Conservation (phyloP, 306 rosid genomes). For the Macrotyloma uniflorum region DNA sequence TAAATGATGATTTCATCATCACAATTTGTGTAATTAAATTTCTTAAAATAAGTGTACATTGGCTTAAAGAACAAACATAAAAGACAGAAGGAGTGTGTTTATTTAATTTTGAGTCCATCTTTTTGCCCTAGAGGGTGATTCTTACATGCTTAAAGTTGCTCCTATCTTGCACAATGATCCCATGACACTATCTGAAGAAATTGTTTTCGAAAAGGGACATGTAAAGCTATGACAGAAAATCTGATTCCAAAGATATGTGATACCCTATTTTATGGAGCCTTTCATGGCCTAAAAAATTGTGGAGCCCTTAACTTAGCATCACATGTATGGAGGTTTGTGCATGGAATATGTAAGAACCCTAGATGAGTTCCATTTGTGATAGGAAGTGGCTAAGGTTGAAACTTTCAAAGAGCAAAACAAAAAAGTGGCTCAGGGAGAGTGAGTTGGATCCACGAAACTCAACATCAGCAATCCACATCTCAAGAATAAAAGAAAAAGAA, state of each 20-base stretch:
- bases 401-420: background rate
- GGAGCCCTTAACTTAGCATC: constrained; percentile 30
- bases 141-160: constrained; percentile 28
- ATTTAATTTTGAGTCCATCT: constrained; percentile 19
- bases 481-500: background rate
- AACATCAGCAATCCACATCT: background rate
- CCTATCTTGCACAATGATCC: constrained; percentile 25
- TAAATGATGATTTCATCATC: background rate
- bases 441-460: constrained; percentile 30
- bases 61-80: background rate
- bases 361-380: background rate
- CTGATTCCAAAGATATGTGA: constrained; percentile 27
- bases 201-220: constrained; percentile 25
- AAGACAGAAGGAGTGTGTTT: background rate
- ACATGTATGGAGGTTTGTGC: constrained; percentile 30
- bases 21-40: background rate
- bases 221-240: constrained; percentile 24
- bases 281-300: background rate
- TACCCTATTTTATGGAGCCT: background rate
- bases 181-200: constrained; percentile 25
- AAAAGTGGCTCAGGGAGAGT: background rate
- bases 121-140: constrained; percentile 19
- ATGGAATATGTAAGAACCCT: background rate
- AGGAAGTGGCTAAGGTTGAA: constrained; percentile 26
- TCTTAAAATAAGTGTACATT: background rate